Conservation (phyloP, 306 rosid genomes). For the barrel medic (Medicago truncatula) region DNA sequence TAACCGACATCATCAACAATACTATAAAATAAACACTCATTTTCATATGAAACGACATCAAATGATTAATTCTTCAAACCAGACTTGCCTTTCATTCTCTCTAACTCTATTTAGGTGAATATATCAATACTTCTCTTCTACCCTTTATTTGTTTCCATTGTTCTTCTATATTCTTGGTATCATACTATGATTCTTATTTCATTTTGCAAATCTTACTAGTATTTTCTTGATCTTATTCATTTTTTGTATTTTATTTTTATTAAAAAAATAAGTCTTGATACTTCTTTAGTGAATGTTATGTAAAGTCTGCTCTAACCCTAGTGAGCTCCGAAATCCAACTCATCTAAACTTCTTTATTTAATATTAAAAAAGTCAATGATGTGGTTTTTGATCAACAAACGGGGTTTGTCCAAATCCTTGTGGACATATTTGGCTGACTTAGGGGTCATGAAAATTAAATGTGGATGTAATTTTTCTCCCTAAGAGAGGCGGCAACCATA, state of each 20-base stretch:
- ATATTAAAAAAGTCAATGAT: neutral
- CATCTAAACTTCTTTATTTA: too few relatives aligned
- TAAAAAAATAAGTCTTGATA: too few relatives aligned
- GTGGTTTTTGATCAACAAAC: neutral
- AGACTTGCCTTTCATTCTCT: constrained; percentile 8
- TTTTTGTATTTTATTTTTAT: neutral
- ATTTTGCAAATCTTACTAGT: neutral
- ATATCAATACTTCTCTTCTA: neutral
- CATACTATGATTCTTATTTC: neutral
- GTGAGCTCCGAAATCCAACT: too few relatives aligned
- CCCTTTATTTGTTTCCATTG: too few relatives aligned
- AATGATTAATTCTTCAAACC: neutral
- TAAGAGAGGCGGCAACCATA: too few relatives aligned
- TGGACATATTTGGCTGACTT: neutral
- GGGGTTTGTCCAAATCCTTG: neutral
- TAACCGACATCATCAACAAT: neutral
- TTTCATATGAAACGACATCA: neutral
- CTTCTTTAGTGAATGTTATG: too few relatives aligned
- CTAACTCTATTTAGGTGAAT: neutral
- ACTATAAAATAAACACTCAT: neutral
- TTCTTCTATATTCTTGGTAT: neutral
- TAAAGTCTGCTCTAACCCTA: too few relatives aligned
- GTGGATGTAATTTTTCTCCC: neutral
- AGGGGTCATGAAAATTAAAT: neutral
- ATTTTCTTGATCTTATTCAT: neutral